Evolutionary conservation across 768 basidiomycete species (phyloP), one percentile per base, ranked within the genome.

Genomic region (Hypholoma fasciculare): DNA sequence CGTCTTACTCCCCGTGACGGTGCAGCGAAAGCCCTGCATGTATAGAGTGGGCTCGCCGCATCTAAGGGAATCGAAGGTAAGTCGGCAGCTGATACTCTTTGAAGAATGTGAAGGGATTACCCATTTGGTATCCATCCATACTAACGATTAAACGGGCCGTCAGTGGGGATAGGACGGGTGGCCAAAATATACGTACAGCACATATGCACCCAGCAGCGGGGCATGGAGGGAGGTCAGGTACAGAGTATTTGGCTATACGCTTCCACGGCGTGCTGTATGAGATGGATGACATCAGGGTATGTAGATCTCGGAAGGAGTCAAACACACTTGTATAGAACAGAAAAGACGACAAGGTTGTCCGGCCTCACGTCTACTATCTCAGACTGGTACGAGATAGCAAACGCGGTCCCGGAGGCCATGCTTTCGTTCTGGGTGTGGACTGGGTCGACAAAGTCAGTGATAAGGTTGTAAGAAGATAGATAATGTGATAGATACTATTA

Each of bases 391-490:
- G 78, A 78, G 40, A 78, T 80, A 2, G 79, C 78, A 60, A 80
- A 79, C 2, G 71, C 73, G 11, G 78, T 76, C 17, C 79, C 79
- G 5, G 79, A 65, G 16, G 79, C 79, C 76, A 76, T 78, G 23
- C 68, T 71, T 59, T 79, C 71, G 52, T 77, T 80, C 60, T 76
- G 73, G 4, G 79, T 75, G 56, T 80, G 79, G 17, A 80, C 79
- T 80, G 56, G 7, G 40, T 23, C 23, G 4, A 23, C 23, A 23
- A 23, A 50, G 7, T 20, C 16, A 26, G 3, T 12, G 7, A 16
- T 40, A 48, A 13, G 36, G 64, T 16, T 61, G 40, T 13, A 36
- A n/a, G 12, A 16, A 20, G 23, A 44, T 20, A 43, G 39, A 14
- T 23, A 30, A 37, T 1, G 43, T 27, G 23, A 34, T 40, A 56